Percentiles rank a stretch among this genome's conserved stretches.
phyloP scores from a whole-genome alignment of 768 basidiomycete species.

The Tylopilus subfusipes region DNA sequence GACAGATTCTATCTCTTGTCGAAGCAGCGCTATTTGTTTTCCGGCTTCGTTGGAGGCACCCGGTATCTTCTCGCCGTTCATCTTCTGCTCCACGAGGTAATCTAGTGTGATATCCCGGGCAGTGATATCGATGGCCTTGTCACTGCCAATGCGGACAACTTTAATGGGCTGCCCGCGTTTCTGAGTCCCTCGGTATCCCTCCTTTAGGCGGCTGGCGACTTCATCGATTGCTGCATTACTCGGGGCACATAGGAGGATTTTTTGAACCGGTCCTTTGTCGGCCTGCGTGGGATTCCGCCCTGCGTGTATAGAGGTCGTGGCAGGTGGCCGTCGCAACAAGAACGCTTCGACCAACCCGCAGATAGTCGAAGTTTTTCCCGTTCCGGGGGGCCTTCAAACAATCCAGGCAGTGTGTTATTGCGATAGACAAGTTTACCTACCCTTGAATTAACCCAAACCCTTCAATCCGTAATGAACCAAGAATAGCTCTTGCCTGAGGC shows the following conservation, averaged over 20 bases:
- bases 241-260: slow-evolving; percentile 90
- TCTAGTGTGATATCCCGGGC: slow-evolving; percentile 88
- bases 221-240: slow-evolving; percentile 99
- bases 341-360: slow-evolving; percentile 88
- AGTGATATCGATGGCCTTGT: slow-evolving; percentile 67
- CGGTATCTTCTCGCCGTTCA: slow-evolving; percentile 42
- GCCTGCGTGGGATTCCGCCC: slow-evolving; percentile 39
- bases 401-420: neutral
- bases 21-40: slow-evolving; percentile 55
- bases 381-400: slow-evolving; percentile 81
- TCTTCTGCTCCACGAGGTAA: slow-evolving; percentile 74
- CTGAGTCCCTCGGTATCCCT: slow-evolving; percentile 60
- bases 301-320: slow-evolving; percentile 48
- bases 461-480: slow-evolving; percentile 61
- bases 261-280: slow-evolving; percentile 51
- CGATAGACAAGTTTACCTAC: slow-evolving; percentile 40
- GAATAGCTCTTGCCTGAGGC: slow-evolving; percentile 89
- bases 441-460: slow-evolving; percentile 96
- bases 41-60: slow-evolving; percentile 48
- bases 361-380: slow-evolving; percentile 98
- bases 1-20: slow-evolving; percentile 65
- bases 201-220: slow-evolving; percentile 82
- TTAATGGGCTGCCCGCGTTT: slow-evolving; percentile 58
- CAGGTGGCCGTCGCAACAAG: slow-evolving; percentile 53
- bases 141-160: slow-evolving; percentile 87